Conservation (phyloP, 768 basidiomycete species). For the Leccinum pellstonianum region DNA sequence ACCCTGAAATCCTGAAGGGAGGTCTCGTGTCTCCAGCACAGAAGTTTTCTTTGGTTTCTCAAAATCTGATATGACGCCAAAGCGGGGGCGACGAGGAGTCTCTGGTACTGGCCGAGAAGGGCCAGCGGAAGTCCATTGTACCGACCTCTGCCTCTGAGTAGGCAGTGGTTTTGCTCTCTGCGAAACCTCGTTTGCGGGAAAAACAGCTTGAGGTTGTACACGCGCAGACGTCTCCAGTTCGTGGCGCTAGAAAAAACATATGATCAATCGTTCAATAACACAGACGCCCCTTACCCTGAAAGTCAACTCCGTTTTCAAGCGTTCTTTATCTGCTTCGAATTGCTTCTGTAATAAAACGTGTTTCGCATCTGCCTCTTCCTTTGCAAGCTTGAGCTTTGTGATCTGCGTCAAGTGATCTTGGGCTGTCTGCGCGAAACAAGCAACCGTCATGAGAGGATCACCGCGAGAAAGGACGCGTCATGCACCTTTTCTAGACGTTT, state of each 20-base stretch:
- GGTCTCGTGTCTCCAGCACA: constrained; percentile 17
- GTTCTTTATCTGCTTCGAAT: constrained; percentile 66
- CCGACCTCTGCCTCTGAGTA: constrained; percentile 41
- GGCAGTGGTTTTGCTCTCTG: constrained; percentile 41
- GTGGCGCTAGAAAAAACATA: constrained; percentile 50
- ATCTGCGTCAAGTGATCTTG: constrained; percentile 60
- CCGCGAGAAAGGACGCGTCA: background rate
- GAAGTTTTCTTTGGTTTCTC: constrained; percentile 21
- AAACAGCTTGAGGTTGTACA: constrained; percentile 47
- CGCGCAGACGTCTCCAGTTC: constrained; percentile 59
- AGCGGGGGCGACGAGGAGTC: constrained; percentile 40
- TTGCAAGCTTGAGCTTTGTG: constrained; percentile 53
- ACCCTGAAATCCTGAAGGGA: constrained; percentile 29
- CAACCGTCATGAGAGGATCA: background rate
- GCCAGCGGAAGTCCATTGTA: constrained; percentile 24
- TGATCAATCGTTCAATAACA: constrained; percentile 13
- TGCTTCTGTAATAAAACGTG: constrained; percentile 57
- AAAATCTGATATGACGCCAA: constrained; percentile 28
- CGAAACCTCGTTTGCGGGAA: constrained; percentile 43
- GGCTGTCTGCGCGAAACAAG: constrained; percentile 40
- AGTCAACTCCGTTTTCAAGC: constrained; percentile 61
- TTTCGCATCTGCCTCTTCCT: constrained; percentile 58
- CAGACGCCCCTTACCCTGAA: constrained; percentile 56
- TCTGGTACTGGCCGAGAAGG: constrained; percentile 33
- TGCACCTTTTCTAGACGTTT: constrained; percentile 66